These are phyloP conservation scores for Corylus americana DNA, from an alignment of 306 rosid species.

Conservation along the genomic window DNA sequence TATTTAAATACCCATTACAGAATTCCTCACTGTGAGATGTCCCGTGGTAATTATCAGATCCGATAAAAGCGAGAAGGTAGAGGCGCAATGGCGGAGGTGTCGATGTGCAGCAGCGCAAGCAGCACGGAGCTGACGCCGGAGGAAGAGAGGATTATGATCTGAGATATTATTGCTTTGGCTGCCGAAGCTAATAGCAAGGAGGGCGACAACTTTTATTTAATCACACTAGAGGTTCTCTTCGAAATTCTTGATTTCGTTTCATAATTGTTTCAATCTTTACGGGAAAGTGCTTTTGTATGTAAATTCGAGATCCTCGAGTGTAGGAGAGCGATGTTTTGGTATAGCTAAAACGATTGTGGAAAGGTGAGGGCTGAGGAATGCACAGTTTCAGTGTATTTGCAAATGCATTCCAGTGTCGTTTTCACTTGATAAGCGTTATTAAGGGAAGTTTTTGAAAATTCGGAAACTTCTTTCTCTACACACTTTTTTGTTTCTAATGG, in stretches of 20 bases:
- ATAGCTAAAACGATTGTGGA: not conserved
- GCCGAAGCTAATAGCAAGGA: slow-evolving; percentile 81
- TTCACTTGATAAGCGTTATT: not conserved
- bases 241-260: not conserved
- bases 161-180: slow-evolving; percentile 76
- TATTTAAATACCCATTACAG: not conserved
- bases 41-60: too few relatives aligned
- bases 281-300: not conserved
- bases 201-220: slow-evolving; percentile 75
- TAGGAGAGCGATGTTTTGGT: not conserved
- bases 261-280: not conserved
- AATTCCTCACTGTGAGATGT: not conserved
- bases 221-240: slow-evolving; percentile 73
- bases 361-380: not conserved
- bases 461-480: too few relatives aligned
- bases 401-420: not conserved
- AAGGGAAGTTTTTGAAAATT: too few relatives aligned
- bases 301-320: not conserved
- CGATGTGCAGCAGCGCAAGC: slow-evolving; percentile 56
- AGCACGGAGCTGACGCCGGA: slow-evolving; percentile 68
- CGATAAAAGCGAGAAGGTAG: not conserved
- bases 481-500: too few relatives aligned
- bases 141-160: slow-evolving; percentile 86
- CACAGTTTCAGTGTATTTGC: not conserved
- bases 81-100: slow-evolving; percentile 56